Evolutionary conservation across 176 grass and related monocot species (phyloP).

Genomic region (Avena sativa): DNA sequence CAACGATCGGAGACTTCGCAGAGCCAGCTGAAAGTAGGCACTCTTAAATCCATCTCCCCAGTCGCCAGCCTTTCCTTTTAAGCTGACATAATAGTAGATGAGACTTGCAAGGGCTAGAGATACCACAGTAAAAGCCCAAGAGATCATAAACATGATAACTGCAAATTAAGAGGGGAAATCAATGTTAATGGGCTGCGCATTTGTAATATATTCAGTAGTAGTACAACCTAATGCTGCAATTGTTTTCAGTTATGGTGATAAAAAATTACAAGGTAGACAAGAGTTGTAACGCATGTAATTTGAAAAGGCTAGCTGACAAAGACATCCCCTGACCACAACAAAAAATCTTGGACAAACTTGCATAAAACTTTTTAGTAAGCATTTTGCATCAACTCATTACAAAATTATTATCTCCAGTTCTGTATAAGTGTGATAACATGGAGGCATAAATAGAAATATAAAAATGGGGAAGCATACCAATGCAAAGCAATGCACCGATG

Average conservation of each 20-base stretch:
- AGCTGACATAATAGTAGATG: conserved; percentile 95
- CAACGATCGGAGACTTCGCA: conserved; percentile 84
- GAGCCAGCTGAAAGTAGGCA: conserved; percentile 91
- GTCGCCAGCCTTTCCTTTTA: conserved; percentile 96
- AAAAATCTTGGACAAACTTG: background rate
- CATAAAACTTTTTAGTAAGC: background rate
- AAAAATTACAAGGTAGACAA: background rate
- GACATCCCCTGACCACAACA: background rate
- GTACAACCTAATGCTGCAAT: background rate
- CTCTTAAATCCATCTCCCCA: conserved; percentile 99
- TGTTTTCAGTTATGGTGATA: background rate
- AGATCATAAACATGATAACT: conserved; percentile 99
- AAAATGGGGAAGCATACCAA: conserved; percentile 65
- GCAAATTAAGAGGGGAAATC: conserved; percentile 33
- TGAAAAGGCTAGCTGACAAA: background rate
- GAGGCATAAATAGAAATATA: conserved; percentile 16
- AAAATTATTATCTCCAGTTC: background rate
- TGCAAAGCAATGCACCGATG: conserved; percentile 81
- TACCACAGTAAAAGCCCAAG: conserved; percentile 90
- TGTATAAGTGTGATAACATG: background rate
- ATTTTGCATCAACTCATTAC: background rate
- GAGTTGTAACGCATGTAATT: background rate
- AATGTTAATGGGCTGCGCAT: conserved; percentile 28
- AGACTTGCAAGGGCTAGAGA: conserved; percentile 93
- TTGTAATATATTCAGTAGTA: background rate